Evolutionary conservation across 495 filamentous ascomycete species (phyloP), one percentile per base, ranked within the genome.

Genomic region (Daldinia vernicosa): DNA sequence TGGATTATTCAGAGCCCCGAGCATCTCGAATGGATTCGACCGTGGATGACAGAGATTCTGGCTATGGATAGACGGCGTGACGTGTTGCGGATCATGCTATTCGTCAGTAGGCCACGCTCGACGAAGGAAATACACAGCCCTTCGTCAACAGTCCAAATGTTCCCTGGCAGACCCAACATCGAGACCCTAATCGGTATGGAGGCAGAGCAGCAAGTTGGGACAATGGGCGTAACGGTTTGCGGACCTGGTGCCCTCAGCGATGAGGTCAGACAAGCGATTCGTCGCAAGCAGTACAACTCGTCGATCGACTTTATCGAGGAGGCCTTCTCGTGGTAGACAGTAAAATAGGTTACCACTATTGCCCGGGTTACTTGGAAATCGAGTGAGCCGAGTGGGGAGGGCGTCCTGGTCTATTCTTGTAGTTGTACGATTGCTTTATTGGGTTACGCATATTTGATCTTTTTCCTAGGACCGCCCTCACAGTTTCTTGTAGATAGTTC

Each of bases 31-130:
- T 99, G 95, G 95, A 92, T 98, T 45, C 87, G 92, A 6, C 88
- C 90, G 7, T 99, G 92, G 92, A 99, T 99, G 95, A 95, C 97
- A 67, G 85, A 92, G 75, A 95, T 98, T 66, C 85, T 99, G 37
- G 87, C 87, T 2, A 92, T 98, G 84, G 92, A 93, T 8, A 86
- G 85, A 52, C 89, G 95, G 0, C 87, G 93, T 27, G 92, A 98
- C 27, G 87, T 94, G 3, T 87, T 99, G 43, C 86, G 88, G 45
- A 90, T 98, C 63, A 88, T 93, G 83, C 83, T 98, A 4, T 99
- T 97, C 76, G 91, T 99, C 61, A 95, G 92, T 64, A 89, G 93
- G 66, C 95, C 95, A 4, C 86, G 89, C 62, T 89, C 86, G 33
- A 88, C 87, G 9, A 89, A 92, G 67, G 93, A 97, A 77, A 93